Conservation (phyloP, 208 protist genomes). For the Leishmania guyanensis region DNA sequence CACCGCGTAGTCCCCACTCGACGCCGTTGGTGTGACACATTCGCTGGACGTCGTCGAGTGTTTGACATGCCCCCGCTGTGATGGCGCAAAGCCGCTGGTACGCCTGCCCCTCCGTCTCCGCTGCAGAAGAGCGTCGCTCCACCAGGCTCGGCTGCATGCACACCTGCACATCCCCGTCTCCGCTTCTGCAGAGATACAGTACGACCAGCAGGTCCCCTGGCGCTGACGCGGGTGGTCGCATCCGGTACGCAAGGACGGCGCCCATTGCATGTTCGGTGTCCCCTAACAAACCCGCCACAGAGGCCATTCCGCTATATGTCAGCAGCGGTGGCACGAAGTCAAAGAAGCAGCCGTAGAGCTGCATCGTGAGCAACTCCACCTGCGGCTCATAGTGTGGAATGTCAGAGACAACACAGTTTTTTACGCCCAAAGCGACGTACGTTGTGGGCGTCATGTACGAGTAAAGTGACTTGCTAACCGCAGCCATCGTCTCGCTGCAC, state of each 20-base stretch:
- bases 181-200: slow-evolving; percentile 41
- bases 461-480: slow-evolving; percentile 39
- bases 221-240: slow-evolving; percentile 19
- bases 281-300: slow-evolving; percentile 46
- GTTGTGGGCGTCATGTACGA: slow-evolving; percentile 40
- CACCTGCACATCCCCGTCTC: slow-evolving; percentile 28
- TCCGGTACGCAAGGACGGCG: slow-evolving; percentile 35
- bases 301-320: slow-evolving; percentile 40
- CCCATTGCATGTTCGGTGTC: slow-evolving; percentile 38
- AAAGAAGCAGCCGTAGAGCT: slow-evolving; percentile 52
- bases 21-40: slow-evolving; percentile 24
- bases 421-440: slow-evolving; percentile 42
- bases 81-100: slow-evolving; percentile 45
- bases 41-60: slow-evolving; percentile 32
- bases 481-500: slow-evolving; percentile 31
- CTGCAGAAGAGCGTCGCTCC: slow-evolving; percentile 11
- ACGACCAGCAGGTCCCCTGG: slow-evolving; percentile 46
- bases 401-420: slow-evolving; percentile 48
- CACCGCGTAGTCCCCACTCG: slow-evolving; percentile 9
- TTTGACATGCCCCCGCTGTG: slow-evolving; percentile 27
- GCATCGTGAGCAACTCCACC: slow-evolving; percentile 37
- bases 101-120: slow-evolving; percentile 30
- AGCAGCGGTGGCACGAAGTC: slow-evolving; percentile 50
- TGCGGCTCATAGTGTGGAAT: slow-evolving; percentile 20
- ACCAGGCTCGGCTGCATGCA: slow-evolving; percentile 45